Base-by-base conservation (phyloP, 805 yeast genomes). In the Cyberlindnera euphorbiiphila region DNA sequence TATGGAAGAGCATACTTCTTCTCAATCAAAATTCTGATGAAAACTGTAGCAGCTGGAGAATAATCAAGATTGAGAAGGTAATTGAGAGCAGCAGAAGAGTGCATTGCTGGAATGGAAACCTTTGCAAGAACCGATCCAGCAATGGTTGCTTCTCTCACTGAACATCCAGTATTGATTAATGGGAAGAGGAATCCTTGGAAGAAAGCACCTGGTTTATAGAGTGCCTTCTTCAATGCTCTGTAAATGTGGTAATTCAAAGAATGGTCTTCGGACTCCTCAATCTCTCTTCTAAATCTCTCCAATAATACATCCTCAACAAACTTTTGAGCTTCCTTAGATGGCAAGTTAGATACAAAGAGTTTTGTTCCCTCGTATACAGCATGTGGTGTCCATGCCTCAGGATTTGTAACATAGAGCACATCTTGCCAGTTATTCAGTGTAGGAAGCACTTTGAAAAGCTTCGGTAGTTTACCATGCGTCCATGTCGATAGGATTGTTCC, bases 201-300 rank as follows among this genome's bases (percentile, higher is more conserved):
- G 56, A 91, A 93, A 9, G 98, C 98, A 38, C 93, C 88, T 21
- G 99, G 98, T 61, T 93, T 93, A 69, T 93, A 93, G 37, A 94
- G 71, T 0, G 97, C 77, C 65, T 93, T 93, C 62, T 89, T 91
- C 51, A 93, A 65, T 0, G 98, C 80, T 54, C 96, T 77, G 62
- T 93, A 93, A 28, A 93, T 69, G 59, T 93, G 99, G 58, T 93
- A 91, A 64, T 94, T 91, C 47, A 93, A 72, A 25, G 76, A 77
- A 53, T 84, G 91, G 42, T 77, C 81, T 49, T 81, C 89, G 41
- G 75, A 74, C 19, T 78, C 81, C 55, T 82, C 89, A 37, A 84
- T 81, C 34, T 78, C 74, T 27, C 65, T 65, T 65, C 89, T 74
- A 56, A 84, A 81, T 59, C 87, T 72, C 50, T 83, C 89, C 46